Evolutionary conservation across 73 alveolate species (phyloP).

Genomic region (Halteria grandinella): DNA sequence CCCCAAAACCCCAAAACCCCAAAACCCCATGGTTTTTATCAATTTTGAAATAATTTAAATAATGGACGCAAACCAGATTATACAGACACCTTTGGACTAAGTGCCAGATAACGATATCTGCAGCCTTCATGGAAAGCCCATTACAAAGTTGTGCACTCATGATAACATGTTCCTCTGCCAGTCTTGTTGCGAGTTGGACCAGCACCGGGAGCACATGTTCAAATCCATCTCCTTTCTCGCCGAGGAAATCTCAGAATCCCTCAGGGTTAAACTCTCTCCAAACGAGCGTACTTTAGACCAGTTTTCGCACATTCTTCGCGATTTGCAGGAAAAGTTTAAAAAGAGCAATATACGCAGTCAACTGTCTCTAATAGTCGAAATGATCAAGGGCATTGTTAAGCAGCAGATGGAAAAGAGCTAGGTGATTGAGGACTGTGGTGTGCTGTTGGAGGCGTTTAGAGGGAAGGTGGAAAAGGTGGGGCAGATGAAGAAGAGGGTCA

Average conservation of each 20-base stretch:
- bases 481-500: slow-evolving; percentile 4
- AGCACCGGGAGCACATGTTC: slow-evolving; percentile 37
- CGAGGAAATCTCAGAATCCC: slow-evolving; percentile 25
- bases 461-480: slow-evolving; percentile 6
- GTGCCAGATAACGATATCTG: too few relatives aligned
- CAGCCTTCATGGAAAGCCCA: background rate
- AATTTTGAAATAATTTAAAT: too few relatives aligned
- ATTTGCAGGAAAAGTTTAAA: slow-evolving; percentile 18
- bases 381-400: slow-evolving; percentile 2
- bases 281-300: slow-evolving; percentile 1
- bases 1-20: background rate
- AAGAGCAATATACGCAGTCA: slow-evolving; percentile 8
- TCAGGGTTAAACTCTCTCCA: slow-evolving; percentile 18
- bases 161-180: slow-evolving; percentile 18
- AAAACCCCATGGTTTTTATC: background rate
- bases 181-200: slow-evolving; percentile 7
- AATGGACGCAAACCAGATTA: too few relatives aligned
- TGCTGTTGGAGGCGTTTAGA: slow-evolving; percentile 10
- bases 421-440: slow-evolving; percentile 34
- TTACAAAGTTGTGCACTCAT: slow-evolving; percentile 23
- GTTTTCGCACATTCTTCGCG: background rate
- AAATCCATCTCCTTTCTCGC: slow-evolving; percentile 39
- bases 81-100: too few relatives aligned
- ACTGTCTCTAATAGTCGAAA: background rate
- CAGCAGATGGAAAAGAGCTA: background rate